Conservation (phyloP, 441 rosid species). For the Euphorbia corollata region DNA sequence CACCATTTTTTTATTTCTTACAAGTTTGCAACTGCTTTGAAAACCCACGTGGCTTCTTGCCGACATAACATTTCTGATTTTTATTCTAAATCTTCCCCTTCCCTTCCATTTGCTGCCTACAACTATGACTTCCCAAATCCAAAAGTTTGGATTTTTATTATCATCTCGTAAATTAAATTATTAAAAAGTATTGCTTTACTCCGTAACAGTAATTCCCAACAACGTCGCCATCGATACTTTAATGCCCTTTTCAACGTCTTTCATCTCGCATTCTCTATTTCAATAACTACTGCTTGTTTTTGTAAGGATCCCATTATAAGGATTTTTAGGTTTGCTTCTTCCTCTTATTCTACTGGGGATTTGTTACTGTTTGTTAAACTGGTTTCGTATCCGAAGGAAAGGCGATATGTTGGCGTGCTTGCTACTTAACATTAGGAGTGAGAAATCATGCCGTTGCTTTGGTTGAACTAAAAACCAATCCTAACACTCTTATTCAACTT, state of each 20-base stretch:
- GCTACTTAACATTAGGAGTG: conserved; percentile 25
- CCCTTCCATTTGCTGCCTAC: background rate
- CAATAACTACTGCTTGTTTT: background rate
- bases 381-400: background rate
- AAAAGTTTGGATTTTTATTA: background rate
- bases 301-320: conserved; percentile 2
- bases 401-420: conserved; percentile 24
- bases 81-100: background rate
- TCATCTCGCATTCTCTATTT: background rate
- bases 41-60: conserved; percentile 30
- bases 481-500: conserved; percentile 26
- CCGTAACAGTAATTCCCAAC: background rate
- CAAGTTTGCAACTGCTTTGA: background rate
- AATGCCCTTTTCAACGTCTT: background rate
- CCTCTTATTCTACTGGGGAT: background rate
- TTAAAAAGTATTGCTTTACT: background rate
- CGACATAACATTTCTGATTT: conserved; percentile 22
- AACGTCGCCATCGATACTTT: background rate
- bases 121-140: background rate
- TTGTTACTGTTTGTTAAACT: background rate
- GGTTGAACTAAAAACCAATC: conserved; percentile 30
- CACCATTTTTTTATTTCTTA: background rate
- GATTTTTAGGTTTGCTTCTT: background rate
- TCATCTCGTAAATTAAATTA: background rate
- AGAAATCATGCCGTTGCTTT: conserved; percentile 25